Percentiles rank a stretch among this genome's conserved stretches.
Evolutionary conservation across 768 basidiomycete species (phyloP).

Genomic region (Dendrothele bispora): DNA sequence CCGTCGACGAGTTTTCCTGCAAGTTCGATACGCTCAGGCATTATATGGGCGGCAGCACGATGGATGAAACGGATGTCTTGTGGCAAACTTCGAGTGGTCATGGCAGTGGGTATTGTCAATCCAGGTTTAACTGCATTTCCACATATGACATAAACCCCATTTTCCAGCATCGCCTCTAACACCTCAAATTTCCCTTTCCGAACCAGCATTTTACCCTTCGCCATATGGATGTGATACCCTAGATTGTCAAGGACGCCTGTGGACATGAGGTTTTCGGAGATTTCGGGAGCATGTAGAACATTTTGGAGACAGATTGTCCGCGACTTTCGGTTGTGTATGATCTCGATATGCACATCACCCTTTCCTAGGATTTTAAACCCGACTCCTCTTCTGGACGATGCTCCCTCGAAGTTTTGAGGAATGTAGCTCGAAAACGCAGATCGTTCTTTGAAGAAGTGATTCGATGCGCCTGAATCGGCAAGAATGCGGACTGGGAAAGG

Average conservation of each 20-base stretch:
- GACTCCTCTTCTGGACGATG: constrained; percentile 8
- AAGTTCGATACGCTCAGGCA: too few species aligned
- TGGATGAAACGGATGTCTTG: too few species aligned
- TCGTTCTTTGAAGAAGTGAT: constrained; percentile 22
- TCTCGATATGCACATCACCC: constrained; percentile 15
- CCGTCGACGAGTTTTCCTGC: too few species aligned
- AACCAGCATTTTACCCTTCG: constrained; percentile 7
- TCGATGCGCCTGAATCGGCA: constrained; percentile 21
- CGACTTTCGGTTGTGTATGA: constrained; percentile 5
- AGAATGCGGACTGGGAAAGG: too few species aligned
- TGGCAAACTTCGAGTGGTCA: too few species aligned
- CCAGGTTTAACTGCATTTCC: too few species aligned
- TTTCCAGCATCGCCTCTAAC: too few species aligned
- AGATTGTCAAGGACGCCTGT: constrained; percentile 15
- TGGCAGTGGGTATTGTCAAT: too few species aligned
- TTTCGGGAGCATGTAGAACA: constrained; percentile 24
- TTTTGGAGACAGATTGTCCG: constrained; percentile 17
- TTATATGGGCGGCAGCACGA: too few species aligned
- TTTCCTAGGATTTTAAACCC: constrained; percentile 20
- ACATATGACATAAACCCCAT: too few species aligned
- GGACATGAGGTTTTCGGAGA: constrained; percentile 26
- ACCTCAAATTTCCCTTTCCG: too few species aligned
- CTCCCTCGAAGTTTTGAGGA: not conserved
- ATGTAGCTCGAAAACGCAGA: constrained; percentile 15
- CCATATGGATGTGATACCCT: constrained; percentile 13